These are phyloP conservation scores for Diatrype stigma DNA, from an alignment of 2,329 filamentous ascomycete genomes.

Conservation along the genomic window DNA sequence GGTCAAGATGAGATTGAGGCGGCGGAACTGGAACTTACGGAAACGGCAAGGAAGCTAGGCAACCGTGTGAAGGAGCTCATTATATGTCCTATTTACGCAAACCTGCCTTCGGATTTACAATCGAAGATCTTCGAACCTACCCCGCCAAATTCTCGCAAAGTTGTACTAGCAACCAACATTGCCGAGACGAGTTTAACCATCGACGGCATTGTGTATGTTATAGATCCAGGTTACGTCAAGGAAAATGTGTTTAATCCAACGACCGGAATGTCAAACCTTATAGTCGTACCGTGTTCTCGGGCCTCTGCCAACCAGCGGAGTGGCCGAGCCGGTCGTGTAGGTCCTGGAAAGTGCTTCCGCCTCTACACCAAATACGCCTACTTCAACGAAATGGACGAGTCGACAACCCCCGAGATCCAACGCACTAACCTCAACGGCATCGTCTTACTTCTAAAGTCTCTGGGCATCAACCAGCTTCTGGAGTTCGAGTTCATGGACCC, in stretches of 20 bases:
- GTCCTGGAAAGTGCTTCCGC: constrained; percentile 87
- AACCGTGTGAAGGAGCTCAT: constrained; percentile 81
- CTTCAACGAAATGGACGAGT: constrained; percentile 91
- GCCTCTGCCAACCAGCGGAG: constrained; percentile 91
- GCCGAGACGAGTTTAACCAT: constrained; percentile 95
- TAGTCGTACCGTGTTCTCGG: constrained; percentile 85
- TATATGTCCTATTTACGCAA: constrained; percentile 91
- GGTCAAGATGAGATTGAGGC: constrained; percentile 95
- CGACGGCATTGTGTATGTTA: constrained; percentile 92
- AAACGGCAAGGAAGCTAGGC: constrained; percentile 83
- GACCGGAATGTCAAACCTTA: constrained; percentile 87
- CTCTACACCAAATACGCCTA: constrained; percentile 92
- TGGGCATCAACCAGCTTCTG: constrained; percentile 88
- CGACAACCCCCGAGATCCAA: constrained; percentile 88
- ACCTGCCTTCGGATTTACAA: constrained; percentile 85
- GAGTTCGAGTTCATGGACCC: constrained; percentile 97
- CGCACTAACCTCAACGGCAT: constrained; percentile 82
- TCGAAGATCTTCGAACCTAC: constrained; percentile 93
- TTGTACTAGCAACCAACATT: constrained; percentile 94
- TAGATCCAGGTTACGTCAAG: constrained; percentile 93
- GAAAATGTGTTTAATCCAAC: constrained; percentile 90
- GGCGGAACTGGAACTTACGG: constrained; percentile 76
- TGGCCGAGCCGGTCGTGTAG: constrained; percentile 87
- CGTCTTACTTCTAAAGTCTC: constrained; percentile 79
- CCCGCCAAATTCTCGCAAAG: constrained; percentile 78